These are phyloP conservation scores for Phragmites australis DNA, from an alignment of 176 grass and related monocot genomes.

Conservation along the genomic window DNA sequence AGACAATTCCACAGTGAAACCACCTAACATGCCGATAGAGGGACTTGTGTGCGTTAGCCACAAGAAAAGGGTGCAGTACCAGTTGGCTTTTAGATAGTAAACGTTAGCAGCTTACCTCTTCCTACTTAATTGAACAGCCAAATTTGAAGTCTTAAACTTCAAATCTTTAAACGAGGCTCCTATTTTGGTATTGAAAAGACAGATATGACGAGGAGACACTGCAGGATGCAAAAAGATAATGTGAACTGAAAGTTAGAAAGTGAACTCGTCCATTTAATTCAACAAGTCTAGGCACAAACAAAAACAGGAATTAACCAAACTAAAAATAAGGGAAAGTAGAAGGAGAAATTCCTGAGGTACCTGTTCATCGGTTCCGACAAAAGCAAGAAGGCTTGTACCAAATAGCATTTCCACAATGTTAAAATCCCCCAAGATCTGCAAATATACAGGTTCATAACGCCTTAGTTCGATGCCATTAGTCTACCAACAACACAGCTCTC, in stretches of 20 bases:
- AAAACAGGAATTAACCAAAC: background rate
- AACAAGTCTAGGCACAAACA: background rate
- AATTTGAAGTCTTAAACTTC: constrained; percentile 82
- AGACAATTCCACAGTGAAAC: background rate
- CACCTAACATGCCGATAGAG: background rate
- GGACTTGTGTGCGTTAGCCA: background rate
- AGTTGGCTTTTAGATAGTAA: background rate
- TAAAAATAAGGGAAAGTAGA: background rate
- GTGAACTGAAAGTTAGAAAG: constrained; percentile 15
- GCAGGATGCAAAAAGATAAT: constrained; percentile 51
- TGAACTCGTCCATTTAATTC: background rate
- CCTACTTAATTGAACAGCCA: constrained; percentile 81
- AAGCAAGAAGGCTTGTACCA: constrained; percentile 73
- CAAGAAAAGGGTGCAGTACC: background rate
- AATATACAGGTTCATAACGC: constrained; percentile 1
- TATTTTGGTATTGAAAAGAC: constrained; percentile 71
- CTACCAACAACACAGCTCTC: no score
- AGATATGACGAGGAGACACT: constrained; percentile 78
- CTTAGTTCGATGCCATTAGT: no score
- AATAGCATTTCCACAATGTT: constrained; percentile 88
- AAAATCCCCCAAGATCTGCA: constrained; percentile 75
- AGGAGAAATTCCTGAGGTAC: constrained; percentile 21
- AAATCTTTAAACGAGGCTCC: constrained; percentile 53
- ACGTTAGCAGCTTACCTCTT: constrained; percentile 49
- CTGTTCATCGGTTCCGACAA: constrained; percentile 87